phyloP scores from a whole-genome alignment of 176 grass and related monocot species.

The Paspalum vaginatum region DNA sequence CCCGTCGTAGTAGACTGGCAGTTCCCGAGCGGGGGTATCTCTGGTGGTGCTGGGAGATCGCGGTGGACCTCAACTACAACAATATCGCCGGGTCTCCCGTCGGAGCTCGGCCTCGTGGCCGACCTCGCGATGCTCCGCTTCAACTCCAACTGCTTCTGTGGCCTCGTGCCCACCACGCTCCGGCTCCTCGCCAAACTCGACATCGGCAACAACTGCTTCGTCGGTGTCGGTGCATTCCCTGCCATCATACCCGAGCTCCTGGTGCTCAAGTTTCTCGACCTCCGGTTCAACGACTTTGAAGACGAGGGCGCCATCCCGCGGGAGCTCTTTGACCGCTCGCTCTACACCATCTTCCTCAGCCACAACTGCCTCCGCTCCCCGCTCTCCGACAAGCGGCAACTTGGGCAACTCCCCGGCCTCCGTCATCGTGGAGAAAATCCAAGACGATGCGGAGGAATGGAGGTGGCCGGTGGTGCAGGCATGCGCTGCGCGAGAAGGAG shows the following conservation, averaged over 20 bases:
- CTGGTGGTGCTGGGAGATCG: constrained; percentile 20
- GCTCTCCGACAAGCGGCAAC: constrained; percentile 59
- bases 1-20: constrained; percentile 58
- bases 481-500: too few species aligned
- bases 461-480: too few species aligned
- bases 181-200: constrained; percentile 54
- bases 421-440: constrained; percentile 42
- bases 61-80: constrained; percentile 87
- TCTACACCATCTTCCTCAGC: constrained; percentile 83
- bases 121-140: constrained; percentile 60
- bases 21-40: constrained; percentile 35
- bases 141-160: constrained; percentile 89
- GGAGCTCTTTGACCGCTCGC: constrained; percentile 55
- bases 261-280: constrained; percentile 56
- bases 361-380: constrained; percentile 62
- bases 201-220: constrained; percentile 42
- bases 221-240: constrained; percentile 71
- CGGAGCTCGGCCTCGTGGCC: constrained; percentile 70
- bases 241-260: constrained; percentile 62
- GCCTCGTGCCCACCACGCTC: constrained; percentile 54
- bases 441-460: too few species aligned
- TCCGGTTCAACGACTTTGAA: constrained; percentile 67
- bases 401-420: constrained; percentile 64
- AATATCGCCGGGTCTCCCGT: constrained; percentile 84
- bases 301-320: constrained; percentile 55